Conservation (phyloP, 139 green algal species). For the Chlamydomonas sphaeroides region DNA sequence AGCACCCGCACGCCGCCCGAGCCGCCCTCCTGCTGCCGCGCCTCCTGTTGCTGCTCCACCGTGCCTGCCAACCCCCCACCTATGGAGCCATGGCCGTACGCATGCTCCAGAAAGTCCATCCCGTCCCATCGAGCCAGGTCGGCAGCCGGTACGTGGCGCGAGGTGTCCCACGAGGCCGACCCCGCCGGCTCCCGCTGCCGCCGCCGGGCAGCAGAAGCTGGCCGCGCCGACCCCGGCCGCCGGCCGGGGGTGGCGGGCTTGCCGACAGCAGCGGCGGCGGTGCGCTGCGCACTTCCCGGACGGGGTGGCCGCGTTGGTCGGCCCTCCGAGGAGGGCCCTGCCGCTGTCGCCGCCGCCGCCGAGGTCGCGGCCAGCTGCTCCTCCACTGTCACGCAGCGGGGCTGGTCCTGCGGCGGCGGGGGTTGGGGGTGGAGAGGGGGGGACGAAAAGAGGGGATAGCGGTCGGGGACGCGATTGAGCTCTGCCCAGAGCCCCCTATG, state of each 20-base stretch:
- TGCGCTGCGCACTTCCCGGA: too few relatives aligned
- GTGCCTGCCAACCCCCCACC: too few relatives aligned
- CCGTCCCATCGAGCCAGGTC: constrained; percentile 30
- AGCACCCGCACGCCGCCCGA: background rate
- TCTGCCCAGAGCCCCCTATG: too few relatives aligned
- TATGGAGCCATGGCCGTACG: background rate
- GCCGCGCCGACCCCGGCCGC: too few relatives aligned
- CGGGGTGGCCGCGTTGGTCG: too few relatives aligned
- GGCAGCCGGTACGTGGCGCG: background rate
- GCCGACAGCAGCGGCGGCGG: too few relatives aligned
- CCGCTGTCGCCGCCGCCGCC: too few relatives aligned
- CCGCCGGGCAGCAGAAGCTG: too few relatives aligned
- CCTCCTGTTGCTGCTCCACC: background rate
- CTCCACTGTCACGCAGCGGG: background rate
- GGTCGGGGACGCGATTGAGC: background rate
- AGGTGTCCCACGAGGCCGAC: background rate
- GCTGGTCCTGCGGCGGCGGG: background rate
- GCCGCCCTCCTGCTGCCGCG: background rate
- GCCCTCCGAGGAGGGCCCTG: too few relatives aligned
- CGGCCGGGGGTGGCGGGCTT: too few relatives aligned
- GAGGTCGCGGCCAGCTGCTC: background rate
- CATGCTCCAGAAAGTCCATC: constrained; percentile 9
- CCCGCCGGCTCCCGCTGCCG: too few relatives aligned
- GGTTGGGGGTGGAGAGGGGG: too few relatives aligned
- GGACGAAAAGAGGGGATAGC: background rate